These are phyloP conservation scores for Leccinum fibrillosum DNA, from an alignment of 768 basidiomycete species.

Conservation along the genomic window DNA sequence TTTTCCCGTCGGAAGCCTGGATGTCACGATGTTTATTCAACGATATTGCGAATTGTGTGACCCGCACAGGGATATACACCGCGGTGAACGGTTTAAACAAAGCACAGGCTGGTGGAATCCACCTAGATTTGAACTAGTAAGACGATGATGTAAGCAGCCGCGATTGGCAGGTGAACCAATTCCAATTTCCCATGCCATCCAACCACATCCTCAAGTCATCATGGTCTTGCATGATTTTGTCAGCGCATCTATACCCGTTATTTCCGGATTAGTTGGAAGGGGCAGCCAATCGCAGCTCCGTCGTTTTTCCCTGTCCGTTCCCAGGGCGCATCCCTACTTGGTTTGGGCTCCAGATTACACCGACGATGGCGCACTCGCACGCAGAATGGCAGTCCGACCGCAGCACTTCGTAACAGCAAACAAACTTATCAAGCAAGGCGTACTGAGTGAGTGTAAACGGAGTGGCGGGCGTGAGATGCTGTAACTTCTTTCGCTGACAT, in stretches of 20 bases:
- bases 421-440: constrained; percentile 38
- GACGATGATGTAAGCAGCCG: neutral
- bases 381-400: constrained; percentile 54
- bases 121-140: neutral
- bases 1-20: neutral
- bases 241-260: neutral
- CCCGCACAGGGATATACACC: neutral
- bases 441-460: constrained; percentile 43
- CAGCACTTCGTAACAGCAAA: constrained; percentile 49
- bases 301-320: constrained; percentile 8
- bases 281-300: constrained; percentile 4
- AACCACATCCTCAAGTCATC: neutral
- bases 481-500: constrained; percentile 3
- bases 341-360: constrained; percentile 69
- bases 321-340: constrained; percentile 27
- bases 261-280: neutral
- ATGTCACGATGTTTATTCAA: neutral
- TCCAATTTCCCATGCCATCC: neutral
- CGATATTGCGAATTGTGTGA: neutral
- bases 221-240: neutral
- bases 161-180: constrained; percentile 9
- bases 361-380: constrained; percentile 52
- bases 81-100: neutral
- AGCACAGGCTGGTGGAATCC: neutral
- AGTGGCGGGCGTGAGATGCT: constrained; percentile 1